A percentile compares a stretch with the other conserved stretches of the same genome.
Conservation (phyloP, 2,329 filamentous ascomycete genomes). For the Thyridium curvatum region DNA sequence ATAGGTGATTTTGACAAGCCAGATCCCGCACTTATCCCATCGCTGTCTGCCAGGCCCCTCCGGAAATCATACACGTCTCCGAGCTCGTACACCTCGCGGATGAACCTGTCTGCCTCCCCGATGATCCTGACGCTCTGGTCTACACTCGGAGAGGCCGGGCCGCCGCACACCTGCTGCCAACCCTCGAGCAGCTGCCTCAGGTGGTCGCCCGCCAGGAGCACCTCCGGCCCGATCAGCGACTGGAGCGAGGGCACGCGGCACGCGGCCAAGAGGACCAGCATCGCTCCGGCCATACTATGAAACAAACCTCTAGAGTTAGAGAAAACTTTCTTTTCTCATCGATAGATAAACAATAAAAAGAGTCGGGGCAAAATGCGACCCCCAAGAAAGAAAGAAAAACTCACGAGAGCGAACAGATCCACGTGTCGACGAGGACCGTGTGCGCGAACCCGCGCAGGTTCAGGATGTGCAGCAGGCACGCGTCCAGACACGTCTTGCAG, state of each 20-base stretch:
- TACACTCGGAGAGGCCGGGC: conserved; percentile 35
- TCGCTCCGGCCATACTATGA: conserved; percentile 39
- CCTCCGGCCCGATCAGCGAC: conserved; percentile 28
- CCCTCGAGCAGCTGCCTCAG: conserved; percentile 28
- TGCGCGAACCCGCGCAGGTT: conserved; percentile 41
- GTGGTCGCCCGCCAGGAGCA: conserved; percentile 32
- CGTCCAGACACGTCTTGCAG: conserved; percentile 38
- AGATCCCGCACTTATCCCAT: no score
- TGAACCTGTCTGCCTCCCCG: conserved; percentile 33
- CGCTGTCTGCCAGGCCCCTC: no score
- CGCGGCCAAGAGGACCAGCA: conserved; percentile 40
- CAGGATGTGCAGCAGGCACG: conserved; percentile 40
- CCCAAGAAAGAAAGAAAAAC: conserved; percentile 9
- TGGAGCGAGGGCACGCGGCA: conserved; percentile 30
- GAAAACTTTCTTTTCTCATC: not conserved
- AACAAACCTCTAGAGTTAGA: no score
- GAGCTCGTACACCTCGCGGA: conserved; percentile 23
- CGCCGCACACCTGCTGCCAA: conserved; percentile 34
- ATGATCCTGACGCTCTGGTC: conserved; percentile 40
- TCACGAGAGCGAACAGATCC: conserved; percentile 48
- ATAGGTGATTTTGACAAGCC: no score
- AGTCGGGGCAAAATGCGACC: not conserved
- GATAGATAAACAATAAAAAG: not conserved
- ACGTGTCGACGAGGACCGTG: conserved; percentile 45
- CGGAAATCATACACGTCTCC: no score